Evolutionary conservation across 2,329 filamentous ascomycete genomes (phyloP), one percentile per base, ranked within the genome.

Genomic region (Dothistroma septosporum): DNA sequence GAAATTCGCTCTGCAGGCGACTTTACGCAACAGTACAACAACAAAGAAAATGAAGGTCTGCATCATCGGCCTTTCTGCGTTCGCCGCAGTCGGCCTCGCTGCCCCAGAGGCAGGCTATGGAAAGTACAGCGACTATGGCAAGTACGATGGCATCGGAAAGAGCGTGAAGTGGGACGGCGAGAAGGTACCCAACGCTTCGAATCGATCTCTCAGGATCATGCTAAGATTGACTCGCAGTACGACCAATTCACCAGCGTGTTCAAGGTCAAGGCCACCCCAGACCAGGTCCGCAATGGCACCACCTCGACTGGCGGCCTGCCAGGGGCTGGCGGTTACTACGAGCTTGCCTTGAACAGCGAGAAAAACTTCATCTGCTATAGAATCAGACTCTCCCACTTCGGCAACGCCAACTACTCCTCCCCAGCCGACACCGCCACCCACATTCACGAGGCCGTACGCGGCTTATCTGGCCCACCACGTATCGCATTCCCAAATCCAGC

Each of bases 401-500:
- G 74, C 19, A 74, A 74, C 22, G 82, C 82, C 57, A 72, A 79
- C 2, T 85, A 82, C 69, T 68, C 77, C 65, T 83, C 81, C 11
- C 75, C 77, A 0, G 82, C 83, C 48, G 66, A 70, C 31, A 83
- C 81, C 7, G 80, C 82, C 19, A 85, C 82, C 1, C 82, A 85
- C 70, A 80, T 85, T 64, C 82, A 85, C 72, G 73, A 84, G 70
- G 81, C 73, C 7, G 69, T 66, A 22, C 74, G 72, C 59, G 81
- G 81, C 62, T 73, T 71, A 54, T 67, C 77, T 21, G 82, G 83
- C 7, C 81, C 82, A 41, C 82, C 82, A 57, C 76, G 82, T 67
- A 75, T 83, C 61, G 78, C 78, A 3, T 81, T 83, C 69, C 79
- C 81, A 33, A 81, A 83, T 73, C 80, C 80, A 1, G 37, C 31